Conservation (phyloP, 129 eudicot genomes). For the Saussurea involucrata region DNA sequence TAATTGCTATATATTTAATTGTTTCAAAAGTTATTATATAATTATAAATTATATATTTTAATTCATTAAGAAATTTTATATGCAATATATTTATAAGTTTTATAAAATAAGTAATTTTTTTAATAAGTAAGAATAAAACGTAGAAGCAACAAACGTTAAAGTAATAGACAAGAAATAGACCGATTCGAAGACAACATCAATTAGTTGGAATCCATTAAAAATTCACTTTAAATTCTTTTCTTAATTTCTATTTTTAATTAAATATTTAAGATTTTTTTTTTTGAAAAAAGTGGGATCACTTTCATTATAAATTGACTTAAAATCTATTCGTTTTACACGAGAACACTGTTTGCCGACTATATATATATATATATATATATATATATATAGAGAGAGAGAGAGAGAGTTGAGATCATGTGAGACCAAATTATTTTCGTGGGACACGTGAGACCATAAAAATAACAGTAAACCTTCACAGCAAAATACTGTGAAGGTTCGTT, state of each 20-base stretch:
- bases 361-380: background rate
- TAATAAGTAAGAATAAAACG: background rate
- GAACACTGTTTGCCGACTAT: slow-evolving; percentile 19
- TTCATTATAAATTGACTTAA: slow-evolving; percentile 9
- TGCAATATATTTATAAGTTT: background rate
- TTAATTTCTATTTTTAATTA: background rate
- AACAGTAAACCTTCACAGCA: no score
- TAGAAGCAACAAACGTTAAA: background rate
- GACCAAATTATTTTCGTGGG: no score
- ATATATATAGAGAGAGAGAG: no score
- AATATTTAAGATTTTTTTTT: no score
- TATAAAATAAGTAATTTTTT: background rate
- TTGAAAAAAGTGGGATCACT: background rate
- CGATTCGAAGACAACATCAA: slow-evolving; percentile 7
- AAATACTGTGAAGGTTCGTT: no score
- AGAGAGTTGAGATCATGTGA: no score
- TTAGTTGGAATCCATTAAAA: slow-evolving; percentile 20
- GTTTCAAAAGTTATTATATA: background rate
- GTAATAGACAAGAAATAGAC: background rate
- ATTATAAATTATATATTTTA: background rate
- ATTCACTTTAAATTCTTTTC: background rate
- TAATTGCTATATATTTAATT: no score
- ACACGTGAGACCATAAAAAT: no score
- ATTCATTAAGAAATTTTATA: background rate
- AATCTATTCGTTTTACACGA: slow-evolving; percentile 19